A percentile compares a stretch with the other conserved stretches of the same genome.
phyloP scores from a whole-genome alignment of 2,329 filamentous ascomycete species.

The Ampelomyces quisqualis region DNA sequence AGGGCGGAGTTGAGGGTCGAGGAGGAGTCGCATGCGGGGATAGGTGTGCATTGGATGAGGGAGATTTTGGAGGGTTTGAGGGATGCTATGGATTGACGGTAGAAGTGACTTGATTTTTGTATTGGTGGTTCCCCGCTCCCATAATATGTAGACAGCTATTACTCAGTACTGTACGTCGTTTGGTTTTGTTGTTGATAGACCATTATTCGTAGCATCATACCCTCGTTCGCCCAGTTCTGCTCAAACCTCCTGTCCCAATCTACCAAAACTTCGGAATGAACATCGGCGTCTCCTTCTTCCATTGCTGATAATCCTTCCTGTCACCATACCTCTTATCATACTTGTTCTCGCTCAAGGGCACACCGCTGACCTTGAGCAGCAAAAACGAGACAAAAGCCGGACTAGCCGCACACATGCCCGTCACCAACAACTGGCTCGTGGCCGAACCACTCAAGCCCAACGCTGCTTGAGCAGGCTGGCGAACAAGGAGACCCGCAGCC shows the following conservation, averaged over 20 bases:
- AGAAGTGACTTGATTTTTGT: too few relatives aligned
- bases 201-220: background rate
- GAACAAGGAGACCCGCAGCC: slow-evolving; percentile 58
- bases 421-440: slow-evolving; percentile 47
- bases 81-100: slow-evolving; percentile 1
- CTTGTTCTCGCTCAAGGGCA: slow-evolving; percentile 67
- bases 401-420: slow-evolving; percentile 58
- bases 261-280: slow-evolving; percentile 62
- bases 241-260: background rate
- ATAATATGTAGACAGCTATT: too few relatives aligned
- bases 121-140: too few relatives aligned
- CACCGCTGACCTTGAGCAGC: slow-evolving; percentile 62
- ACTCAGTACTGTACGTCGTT: too few relatives aligned
- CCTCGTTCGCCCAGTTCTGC: too few relatives aligned
- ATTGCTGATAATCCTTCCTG: slow-evolving; percentile 65
- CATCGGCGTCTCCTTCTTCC: slow-evolving; percentile 66
- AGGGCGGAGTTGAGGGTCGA: slow-evolving; percentile 28
- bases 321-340: slow-evolving; percentile 66
- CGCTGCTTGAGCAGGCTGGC: slow-evolving; percentile 56
- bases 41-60: slow-evolving; percentile 3
- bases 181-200: background rate
- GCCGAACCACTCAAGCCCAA: slow-evolving; percentile 55
- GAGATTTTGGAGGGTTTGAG: slow-evolving; percentile 5
- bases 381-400: slow-evolving; percentile 66
- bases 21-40: slow-evolving; percentile 39